phyloP scores from a whole-genome alignment of 2,329 filamentous ascomycete genomes.

The Sarocladium kiliense region DNA sequence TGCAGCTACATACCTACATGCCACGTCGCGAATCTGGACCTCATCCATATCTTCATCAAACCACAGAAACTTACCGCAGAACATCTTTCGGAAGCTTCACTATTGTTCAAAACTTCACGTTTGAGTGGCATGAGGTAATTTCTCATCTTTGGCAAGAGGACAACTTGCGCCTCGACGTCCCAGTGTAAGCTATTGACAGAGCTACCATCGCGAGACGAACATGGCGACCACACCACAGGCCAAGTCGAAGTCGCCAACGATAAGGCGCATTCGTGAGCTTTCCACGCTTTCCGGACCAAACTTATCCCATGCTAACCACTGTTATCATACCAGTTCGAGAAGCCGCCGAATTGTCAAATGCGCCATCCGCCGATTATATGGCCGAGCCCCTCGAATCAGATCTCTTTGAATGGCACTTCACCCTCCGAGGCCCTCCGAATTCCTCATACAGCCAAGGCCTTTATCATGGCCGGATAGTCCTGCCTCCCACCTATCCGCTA shows the following conservation, averaged over 20 bases:
- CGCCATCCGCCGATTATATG: slow-evolving; percentile 79
- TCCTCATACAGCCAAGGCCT: slow-evolving; percentile 76
- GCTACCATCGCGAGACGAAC: slow-evolving; percentile 13
- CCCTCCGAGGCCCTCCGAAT: slow-evolving; percentile 79
- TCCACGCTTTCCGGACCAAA: slow-evolving; percentile 2
- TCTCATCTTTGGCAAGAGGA: not conserved
- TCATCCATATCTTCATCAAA: not conserved
- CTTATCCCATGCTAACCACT: not conserved
- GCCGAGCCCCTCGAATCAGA: slow-evolving; percentile 82
- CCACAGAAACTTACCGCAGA: not conserved
- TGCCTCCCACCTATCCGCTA: slow-evolving; percentile 85
- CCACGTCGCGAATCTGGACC: not conserved
- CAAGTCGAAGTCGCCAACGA: slow-evolving; percentile 76
- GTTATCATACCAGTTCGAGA: slow-evolving; percentile 65
- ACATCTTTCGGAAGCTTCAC: no score
- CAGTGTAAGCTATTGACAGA: not conserved
- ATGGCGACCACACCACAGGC: slow-evolving; percentile 43
- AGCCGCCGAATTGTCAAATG: slow-evolving; percentile 75
- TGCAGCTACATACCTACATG: not conserved
- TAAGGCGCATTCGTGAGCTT: slow-evolving; percentile 73
- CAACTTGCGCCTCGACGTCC: not conserved
- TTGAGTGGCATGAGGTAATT: no score
- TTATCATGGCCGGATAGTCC: slow-evolving; percentile 92
- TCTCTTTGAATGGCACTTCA: slow-evolving; percentile 99
- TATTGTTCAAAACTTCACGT: no score